Percentiles rank a stretch among this genome's conserved stretches.
Evolutionary conservation across 805 yeast genomes (phyloP).

Genomic region (Ogataea nonfermentans): DNA sequence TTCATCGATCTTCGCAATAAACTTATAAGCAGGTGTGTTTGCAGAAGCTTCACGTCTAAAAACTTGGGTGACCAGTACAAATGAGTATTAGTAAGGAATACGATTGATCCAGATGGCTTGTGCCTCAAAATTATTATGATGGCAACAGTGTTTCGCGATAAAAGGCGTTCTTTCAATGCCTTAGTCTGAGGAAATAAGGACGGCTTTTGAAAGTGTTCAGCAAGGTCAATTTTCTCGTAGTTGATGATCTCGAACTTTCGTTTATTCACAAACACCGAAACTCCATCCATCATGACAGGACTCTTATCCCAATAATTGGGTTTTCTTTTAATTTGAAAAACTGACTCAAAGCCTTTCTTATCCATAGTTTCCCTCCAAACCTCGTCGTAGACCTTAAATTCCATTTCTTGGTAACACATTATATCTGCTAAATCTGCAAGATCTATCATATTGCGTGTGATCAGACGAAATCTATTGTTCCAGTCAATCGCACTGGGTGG

Average conservation of each 20-base stretch:
- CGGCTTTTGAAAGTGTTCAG: slow-evolving; percentile 30
- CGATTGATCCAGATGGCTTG: slow-evolving; percentile 35
- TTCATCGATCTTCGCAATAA: slow-evolving; percentile 31
- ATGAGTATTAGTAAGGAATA: slow-evolving; percentile 58
- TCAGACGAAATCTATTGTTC: slow-evolving; percentile 45
- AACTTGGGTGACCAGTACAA: slow-evolving; percentile 55
- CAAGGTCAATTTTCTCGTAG: slow-evolving; percentile 33
- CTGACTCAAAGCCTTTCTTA: slow-evolving; percentile 41
- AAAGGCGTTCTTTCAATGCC: slow-evolving; percentile 37
- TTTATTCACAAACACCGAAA: slow-evolving; percentile 51
- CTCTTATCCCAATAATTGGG: slow-evolving; percentile 53
- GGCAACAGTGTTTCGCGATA: slow-evolving; percentile 56
- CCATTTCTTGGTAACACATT: slow-evolving; percentile 49
- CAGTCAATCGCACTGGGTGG: slow-evolving; percentile 47
- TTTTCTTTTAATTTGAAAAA: slow-evolving; percentile 47
- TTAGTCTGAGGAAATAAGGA: slow-evolving; percentile 33
- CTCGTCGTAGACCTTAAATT: slow-evolving; percentile 28
- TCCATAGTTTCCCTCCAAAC: slow-evolving; percentile 25
- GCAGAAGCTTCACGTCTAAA: slow-evolving; percentile 54
- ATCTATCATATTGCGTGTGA: slow-evolving; percentile 39
- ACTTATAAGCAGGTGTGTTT: slow-evolving; percentile 45
- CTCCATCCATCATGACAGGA: slow-evolving; percentile 55
- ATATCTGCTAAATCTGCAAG: slow-evolving; percentile 43
- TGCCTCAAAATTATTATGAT: slow-evolving; percentile 49
- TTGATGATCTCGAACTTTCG: slow-evolving; percentile 44